A percentile compares a stretch with the other conserved stretches of the same genome.
Evolutionary conservation across 2,329 filamentous ascomycete species (phyloP).

Genomic region (Chaetomiaceae sp.): DNA sequence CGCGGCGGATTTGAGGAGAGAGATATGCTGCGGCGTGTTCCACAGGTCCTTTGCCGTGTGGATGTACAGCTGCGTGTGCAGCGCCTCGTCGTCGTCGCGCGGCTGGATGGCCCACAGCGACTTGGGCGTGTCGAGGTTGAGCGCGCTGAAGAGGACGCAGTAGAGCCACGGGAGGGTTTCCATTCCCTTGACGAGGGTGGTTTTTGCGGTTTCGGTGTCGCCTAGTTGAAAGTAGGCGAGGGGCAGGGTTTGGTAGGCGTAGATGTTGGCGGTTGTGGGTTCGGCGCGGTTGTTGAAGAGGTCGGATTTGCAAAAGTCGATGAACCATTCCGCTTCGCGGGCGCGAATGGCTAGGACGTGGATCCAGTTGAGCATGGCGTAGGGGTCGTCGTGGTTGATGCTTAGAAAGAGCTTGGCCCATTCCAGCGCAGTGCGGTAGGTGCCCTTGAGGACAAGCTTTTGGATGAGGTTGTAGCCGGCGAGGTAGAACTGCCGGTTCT

Average conservation of each 20-base stretch:
- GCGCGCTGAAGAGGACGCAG: conserved; percentile 70
- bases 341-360: conserved; percentile 83
- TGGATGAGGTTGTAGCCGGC: conserved; percentile 84
- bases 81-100: conserved; percentile 58
- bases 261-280: conserved; percentile 34
- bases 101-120: conserved; percentile 77
- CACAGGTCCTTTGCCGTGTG: conserved; percentile 75
- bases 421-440: conserved; percentile 86
- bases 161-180: conserved; percentile 79
- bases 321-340: conserved; percentile 68
- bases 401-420: conserved; percentile 84
- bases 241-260: conserved; percentile 71
- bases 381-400: conserved; percentile 74
- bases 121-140: conserved; percentile 73
- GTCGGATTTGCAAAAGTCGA: conserved; percentile 58
- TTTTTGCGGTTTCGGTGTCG: conserved; percentile 60
- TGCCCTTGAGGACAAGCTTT: conserved; percentile 84
- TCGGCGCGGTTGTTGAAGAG: conserved; percentile 35
- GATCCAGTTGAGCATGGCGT: conserved; percentile 73
- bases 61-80: conserved; percentile 73
- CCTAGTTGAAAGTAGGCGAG: conserved; percentile 71
- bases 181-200: conserved; percentile 64
- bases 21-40: conserved; percentile 70
- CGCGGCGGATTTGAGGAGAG: conserved; percentile 60
- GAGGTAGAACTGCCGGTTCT: conserved; percentile 91